A percentile compares a stretch with the other conserved stretches of the same genome.
Conservation (phyloP, 805 yeast genomes). For the Huiozyma naganishii region DNA sequence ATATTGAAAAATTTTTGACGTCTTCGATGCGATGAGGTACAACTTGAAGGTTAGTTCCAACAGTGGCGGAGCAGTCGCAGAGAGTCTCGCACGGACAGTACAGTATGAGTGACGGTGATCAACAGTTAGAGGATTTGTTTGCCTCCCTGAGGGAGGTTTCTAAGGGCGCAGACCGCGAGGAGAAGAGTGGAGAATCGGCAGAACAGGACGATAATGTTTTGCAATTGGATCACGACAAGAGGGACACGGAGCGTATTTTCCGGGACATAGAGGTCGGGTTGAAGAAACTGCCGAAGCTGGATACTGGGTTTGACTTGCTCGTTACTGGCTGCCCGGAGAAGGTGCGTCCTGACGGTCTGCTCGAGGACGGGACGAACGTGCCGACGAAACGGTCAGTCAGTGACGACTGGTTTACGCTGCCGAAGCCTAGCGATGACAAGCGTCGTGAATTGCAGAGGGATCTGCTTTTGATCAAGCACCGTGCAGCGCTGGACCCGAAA, state of each 20-base stretch:
- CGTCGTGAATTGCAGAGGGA: constrained; percentile 54
- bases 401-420: constrained; percentile 71
- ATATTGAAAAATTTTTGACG: no score
- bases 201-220: constrained; percentile 7
- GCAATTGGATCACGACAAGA: constrained; percentile 7
- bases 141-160: constrained; percentile 1
- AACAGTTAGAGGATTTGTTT: constrained; percentile 2
- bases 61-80: no score
- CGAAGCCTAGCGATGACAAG: constrained; percentile 63
- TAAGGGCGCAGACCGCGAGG: neutral
- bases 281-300: constrained; percentile 22
- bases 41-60: no score
- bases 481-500: constrained; percentile 90
- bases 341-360: neutral
- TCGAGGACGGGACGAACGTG: neutral
- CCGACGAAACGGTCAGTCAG: neutral
- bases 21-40: no score
- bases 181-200: neutral
- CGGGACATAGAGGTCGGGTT: constrained; percentile 19
- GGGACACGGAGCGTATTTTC: constrained; percentile 17
- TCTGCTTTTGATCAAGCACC: constrained; percentile 63
- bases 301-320: constrained; percentile 22
- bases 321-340: constrained; percentile 1
- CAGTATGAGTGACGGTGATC: neutral
- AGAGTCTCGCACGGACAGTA: no score